Conservation (phyloP, 148 eudicot species). For the Simmondsia chinensis region DNA sequence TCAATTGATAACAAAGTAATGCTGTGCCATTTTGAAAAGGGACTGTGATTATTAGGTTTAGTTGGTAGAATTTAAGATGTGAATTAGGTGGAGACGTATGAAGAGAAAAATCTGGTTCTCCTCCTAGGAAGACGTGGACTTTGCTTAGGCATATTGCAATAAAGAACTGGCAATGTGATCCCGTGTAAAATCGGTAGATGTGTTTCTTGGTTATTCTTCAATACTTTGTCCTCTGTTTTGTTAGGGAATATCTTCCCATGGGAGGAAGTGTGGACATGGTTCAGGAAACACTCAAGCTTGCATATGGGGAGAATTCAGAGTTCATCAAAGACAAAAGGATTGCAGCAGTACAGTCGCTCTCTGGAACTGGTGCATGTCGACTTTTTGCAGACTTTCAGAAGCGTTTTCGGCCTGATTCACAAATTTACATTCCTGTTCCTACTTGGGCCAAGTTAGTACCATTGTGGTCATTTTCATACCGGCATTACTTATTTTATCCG, state of each 20-base stretch:
- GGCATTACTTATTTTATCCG: background rate
- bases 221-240: background rate
- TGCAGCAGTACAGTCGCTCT: slow-evolving; percentile 95
- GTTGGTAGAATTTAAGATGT: too few species aligned
- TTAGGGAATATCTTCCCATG: slow-evolving; percentile 99
- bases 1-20: too few species aligned
- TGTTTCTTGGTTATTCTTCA: background rate
- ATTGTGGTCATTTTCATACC: slow-evolving; percentile 1
- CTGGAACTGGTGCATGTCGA: slow-evolving; percentile 99
- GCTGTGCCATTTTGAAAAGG: too few species aligned
- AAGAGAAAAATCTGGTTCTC: too few species aligned
- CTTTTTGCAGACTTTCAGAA: slow-evolving; percentile 96
- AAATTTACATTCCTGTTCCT: slow-evolving; percentile 85
- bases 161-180: background rate
- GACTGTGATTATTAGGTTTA: too few species aligned
- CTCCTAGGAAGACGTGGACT: too few species aligned
- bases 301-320: slow-evolving; percentile 87
- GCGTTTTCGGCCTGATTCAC: slow-evolving; percentile 86
- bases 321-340: slow-evolving; percentile 76
- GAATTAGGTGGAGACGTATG: too few species aligned
- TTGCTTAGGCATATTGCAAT: too few species aligned
- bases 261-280: slow-evolving; percentile 91
- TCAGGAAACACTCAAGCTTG: slow-evolving; percentile 84
- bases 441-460: slow-evolving; percentile 92
- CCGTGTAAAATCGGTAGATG: background rate